These are phyloP conservation scores for Fusarium haematococcum DNA, from an alignment of 2,329 filamentous ascomycete genomes.

Conservation along the genomic window DNA sequence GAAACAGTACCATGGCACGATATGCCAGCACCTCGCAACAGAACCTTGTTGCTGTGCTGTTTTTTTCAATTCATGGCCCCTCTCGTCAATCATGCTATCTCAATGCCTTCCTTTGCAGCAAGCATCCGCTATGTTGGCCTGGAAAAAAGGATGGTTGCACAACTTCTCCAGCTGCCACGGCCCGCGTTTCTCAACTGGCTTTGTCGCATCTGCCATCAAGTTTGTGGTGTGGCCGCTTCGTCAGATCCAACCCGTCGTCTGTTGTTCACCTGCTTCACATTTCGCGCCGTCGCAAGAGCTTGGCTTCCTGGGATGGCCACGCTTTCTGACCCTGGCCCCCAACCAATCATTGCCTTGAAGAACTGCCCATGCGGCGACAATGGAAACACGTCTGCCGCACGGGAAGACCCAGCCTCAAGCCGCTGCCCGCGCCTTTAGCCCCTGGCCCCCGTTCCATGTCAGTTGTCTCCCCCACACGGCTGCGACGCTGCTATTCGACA, in stretches of 20 bases:
- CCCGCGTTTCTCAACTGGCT: background rate
- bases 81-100: background rate
- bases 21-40: constrained; percentile 18
- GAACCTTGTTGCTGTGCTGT: constrained; percentile 17
- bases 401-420: constrained; percentile 44
- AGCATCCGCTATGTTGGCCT: background rate
- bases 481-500: constrained; percentile 35
- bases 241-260: constrained; percentile 10
- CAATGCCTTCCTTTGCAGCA: constrained; percentile 8
- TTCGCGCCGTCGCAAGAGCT: constrained; percentile 27
- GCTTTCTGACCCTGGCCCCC: constrained; percentile 25
- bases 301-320: constrained; percentile 34
- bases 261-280: constrained; percentile 15
- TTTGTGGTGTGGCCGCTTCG: constrained; percentile 7
- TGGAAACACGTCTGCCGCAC: constrained; percentile 45
- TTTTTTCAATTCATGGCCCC: constrained; percentile 15
- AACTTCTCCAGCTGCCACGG: background rate
- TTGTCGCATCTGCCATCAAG: background rate
- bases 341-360: constrained; percentile 37
- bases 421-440: constrained; percentile 24
- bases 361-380: constrained; percentile 45
- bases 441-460: constrained; percentile 41
- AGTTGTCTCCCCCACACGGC: constrained; percentile 42
- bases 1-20: constrained; percentile 29
- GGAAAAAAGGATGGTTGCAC: background rate